Conservation (phyloP, 2,329 filamentous ascomycete genomes). For the Myriangium duriaei region DNA sequence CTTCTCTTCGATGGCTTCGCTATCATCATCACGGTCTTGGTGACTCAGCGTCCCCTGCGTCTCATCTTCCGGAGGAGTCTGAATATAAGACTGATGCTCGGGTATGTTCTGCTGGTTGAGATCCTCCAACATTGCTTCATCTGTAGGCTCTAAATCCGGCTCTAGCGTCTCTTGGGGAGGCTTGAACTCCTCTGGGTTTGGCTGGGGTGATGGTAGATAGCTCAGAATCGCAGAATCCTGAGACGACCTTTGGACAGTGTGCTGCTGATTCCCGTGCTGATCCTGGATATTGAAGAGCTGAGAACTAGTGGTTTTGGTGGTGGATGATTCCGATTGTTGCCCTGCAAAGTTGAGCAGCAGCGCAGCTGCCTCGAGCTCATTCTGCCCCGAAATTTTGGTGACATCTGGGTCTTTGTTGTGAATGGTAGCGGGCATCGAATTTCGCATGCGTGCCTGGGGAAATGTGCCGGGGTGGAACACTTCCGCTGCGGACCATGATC, state of each 20-base stretch:
- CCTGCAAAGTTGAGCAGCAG: constrained; percentile 32
- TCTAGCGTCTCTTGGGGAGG: constrained; percentile 1
- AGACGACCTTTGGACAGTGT: neutral
- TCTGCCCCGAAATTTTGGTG: too few relatives aligned
- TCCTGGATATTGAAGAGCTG: constrained; percentile 7
- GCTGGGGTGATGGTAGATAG: constrained; percentile 7
- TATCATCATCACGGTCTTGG: neutral
- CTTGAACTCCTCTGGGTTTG: constrained; percentile 3
- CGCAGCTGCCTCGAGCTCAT: constrained; percentile 33
- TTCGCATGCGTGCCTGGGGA: neutral
- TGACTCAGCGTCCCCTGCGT: neutral
- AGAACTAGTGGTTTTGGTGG: constrained; percentile 1
- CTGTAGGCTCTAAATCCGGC: neutral
- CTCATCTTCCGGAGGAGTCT: constrained; percentile 14
- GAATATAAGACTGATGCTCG: constrained; percentile 8
- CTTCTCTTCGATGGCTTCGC: neutral
- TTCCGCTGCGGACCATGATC: constrained; percentile 49
- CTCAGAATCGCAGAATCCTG: neutral
- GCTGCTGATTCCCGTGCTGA: constrained; percentile 3
- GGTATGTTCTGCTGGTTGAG: neutral
- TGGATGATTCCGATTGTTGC: constrained; percentile 9
- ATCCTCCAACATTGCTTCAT: constrained; percentile 1
- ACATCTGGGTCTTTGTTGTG: neutral
- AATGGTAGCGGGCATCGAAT: neutral
- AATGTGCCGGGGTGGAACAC: too few relatives aligned